phyloP scores from a whole-genome alignment of 2,329 filamentous ascomycete genomes.

The Fusarium fujikuroi region DNA sequence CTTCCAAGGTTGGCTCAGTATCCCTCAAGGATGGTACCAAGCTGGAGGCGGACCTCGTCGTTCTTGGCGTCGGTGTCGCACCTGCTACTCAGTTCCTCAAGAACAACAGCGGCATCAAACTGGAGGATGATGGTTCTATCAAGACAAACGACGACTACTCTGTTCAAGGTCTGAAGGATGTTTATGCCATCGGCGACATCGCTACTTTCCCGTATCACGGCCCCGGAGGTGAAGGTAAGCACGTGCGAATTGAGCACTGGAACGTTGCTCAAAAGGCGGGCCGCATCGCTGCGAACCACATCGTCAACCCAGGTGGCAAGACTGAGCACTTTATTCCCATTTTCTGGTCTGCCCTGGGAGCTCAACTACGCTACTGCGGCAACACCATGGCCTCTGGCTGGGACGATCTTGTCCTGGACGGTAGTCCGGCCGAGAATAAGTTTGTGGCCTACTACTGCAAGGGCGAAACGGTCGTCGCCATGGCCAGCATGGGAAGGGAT shows the following conservation, averaged over 20 bases:
- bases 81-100: constrained; percentile 87
- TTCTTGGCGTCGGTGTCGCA: constrained; percentile 88
- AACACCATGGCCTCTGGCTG: constrained; percentile 79
- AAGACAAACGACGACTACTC: constrained; percentile 82
- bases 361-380: constrained; percentile 92
- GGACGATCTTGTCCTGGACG: constrained; percentile 85
- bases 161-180: constrained; percentile 79
- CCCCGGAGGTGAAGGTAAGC: constrained; percentile 79
- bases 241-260: constrained; percentile 95
- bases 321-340: constrained; percentile 86
- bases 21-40: constrained; percentile 86
- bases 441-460: constrained; percentile 92
- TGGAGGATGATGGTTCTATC: constrained; percentile 88
- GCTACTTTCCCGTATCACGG: constrained; percentile 95
- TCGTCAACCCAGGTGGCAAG: constrained; percentile 71
- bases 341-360: constrained; percentile 94
- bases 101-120: constrained; percentile 73
- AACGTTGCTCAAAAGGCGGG: constrained; percentile 96
- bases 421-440: constrained; percentile 78
- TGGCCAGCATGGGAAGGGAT: constrained; percentile 91
- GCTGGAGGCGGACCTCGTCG: constrained; percentile 87
- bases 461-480: constrained; percentile 87
- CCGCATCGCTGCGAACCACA: constrained; percentile 80
- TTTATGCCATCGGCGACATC: constrained; percentile 95
- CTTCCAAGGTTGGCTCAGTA: constrained; percentile 81